phyloP scores from a whole-genome alignment of 306 rosid genomes.

The Cicer pinnatifidum region DNA sequence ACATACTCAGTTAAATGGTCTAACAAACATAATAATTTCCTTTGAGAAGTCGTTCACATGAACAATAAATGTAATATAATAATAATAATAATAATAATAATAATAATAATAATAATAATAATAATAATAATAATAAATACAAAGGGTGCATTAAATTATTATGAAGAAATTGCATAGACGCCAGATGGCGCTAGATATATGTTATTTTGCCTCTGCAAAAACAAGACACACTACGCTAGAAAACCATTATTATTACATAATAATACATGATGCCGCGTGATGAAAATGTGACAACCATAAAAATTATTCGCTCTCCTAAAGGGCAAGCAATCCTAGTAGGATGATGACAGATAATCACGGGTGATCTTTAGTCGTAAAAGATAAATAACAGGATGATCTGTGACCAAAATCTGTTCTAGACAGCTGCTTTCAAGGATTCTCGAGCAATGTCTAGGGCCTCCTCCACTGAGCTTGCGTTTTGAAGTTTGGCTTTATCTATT shows the following conservation, averaged over 20 bases:
- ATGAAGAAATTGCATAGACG: neutral
- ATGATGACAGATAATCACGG: constrained; percentile 38
- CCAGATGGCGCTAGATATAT: neutral
- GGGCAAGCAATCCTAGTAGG: constrained; percentile 24
- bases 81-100: neutral
- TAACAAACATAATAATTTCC: neutral
- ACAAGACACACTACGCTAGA: constrained; percentile 26
- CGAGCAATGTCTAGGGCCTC: constrained; percentile 78
- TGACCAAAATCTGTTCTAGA: constrained; percentile 33
- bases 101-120: neutral
- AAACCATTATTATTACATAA: neutral
- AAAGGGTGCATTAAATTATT: neutral
- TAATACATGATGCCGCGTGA: constrained; percentile 16
- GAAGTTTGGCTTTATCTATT: constrained; percentile 77
- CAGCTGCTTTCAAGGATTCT: constrained; percentile 55
- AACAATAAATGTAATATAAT: neutral
- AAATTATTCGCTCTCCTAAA: constrained; percentile 33
- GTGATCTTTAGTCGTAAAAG: constrained; percentile 38
- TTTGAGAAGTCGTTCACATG: neutral
- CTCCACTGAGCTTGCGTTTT: constrained; percentile 78
- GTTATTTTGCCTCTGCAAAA: neutral
- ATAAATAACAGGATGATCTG: constrained; percentile 35
- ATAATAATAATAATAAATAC: neutral
- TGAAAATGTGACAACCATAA: constrained; percentile 26
- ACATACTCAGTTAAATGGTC: neutral